Evolutionary conservation across 2,329 filamentous ascomycete genomes (phyloP).

Genomic region (Fusarium sp.): DNA sequence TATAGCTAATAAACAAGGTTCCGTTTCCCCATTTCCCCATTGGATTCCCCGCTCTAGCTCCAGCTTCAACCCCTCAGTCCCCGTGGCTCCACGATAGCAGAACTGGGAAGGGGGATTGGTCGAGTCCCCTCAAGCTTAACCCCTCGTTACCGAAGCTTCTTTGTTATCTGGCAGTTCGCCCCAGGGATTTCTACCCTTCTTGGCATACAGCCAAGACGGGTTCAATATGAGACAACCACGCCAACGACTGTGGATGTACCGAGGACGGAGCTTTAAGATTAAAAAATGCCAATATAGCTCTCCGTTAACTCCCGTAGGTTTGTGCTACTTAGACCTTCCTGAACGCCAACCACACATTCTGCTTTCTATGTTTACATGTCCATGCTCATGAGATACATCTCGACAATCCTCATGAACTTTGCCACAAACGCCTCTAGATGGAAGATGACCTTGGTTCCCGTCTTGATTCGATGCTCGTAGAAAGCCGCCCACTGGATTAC

Average conservation of each 20-base stretch:
- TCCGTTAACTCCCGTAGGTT: slow-evolving; percentile 25
- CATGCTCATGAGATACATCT: slow-evolving; percentile 93
- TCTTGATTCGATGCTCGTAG: slow-evolving; percentile 95
- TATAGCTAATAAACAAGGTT: slow-evolving; percentile 22
- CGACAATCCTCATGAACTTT: slow-evolving; percentile 96
- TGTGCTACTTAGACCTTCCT: slow-evolving; percentile 36
- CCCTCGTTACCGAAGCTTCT: slow-evolving; percentile 11
- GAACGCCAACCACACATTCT: slow-evolving; percentile 44
- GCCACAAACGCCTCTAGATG: slow-evolving; percentile 98
- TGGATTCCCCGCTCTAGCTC: slow-evolving; percentile 21
- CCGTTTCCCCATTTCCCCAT: slow-evolving; percentile 43
- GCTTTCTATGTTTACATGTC: slow-evolving; percentile 67
- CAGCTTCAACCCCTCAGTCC: slow-evolving; percentile 23
- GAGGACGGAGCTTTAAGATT: background rate
- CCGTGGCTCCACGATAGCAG: slow-evolving; percentile 21
- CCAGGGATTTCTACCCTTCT: background rate
- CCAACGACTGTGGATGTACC: background rate
- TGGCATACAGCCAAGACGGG: slow-evolving; percentile 2
- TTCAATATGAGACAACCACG: background rate
- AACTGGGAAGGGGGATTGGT: slow-evolving; percentile 17
- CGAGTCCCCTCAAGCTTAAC: slow-evolving; percentile 18
- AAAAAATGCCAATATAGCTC: slow-evolving; percentile 8
- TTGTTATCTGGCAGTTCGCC: slow-evolving; percentile 13
- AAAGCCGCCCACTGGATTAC: slow-evolving; percentile 97
- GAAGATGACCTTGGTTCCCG: slow-evolving; percentile 96